Conservation (phyloP, 352 stramenopile species). For the Stramenopiles sp. region DNA sequence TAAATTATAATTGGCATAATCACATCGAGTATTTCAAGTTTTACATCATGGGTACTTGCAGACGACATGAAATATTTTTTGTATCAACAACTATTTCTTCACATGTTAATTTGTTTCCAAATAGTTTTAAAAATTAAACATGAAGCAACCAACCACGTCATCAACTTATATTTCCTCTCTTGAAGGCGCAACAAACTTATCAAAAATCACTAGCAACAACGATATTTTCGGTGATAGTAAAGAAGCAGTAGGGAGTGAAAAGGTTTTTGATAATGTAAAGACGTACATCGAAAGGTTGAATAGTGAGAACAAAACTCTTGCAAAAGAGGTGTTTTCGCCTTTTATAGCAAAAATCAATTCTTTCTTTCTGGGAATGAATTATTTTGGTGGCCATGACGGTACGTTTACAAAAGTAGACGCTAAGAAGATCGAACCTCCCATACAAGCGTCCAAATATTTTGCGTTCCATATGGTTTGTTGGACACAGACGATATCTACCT, state of each 20-base stretch:
- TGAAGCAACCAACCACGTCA: no score
- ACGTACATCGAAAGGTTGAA: background rate
- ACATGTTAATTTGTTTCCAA: no score
- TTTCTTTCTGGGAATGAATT: background rate
- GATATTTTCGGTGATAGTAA: background rate
- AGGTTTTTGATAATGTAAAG: background rate
- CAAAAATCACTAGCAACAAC: background rate
- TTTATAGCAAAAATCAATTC: background rate
- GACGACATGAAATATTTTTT: no score
- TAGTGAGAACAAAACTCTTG: background rate
- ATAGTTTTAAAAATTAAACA: no score
- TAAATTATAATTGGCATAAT: no score
- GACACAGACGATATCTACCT: background rate
- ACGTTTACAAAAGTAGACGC: background rate
- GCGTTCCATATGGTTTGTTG: background rate
- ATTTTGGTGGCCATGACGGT: background rate
- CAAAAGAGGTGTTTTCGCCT: background rate
- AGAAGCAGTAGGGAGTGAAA: background rate
- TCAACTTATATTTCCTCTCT: no score
- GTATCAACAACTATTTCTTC: no score
- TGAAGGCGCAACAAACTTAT: no score
- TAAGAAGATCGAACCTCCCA: background rate
- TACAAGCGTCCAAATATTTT: background rate
- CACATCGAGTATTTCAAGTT: no score
- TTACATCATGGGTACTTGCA: no score